Percentiles rank a stretch among this genome's conserved stretches.
These are phyloP conservation scores for Albizia julibrissin DNA, from an alignment of 306 rosid genomes.

Conservation along the genomic window DNA sequence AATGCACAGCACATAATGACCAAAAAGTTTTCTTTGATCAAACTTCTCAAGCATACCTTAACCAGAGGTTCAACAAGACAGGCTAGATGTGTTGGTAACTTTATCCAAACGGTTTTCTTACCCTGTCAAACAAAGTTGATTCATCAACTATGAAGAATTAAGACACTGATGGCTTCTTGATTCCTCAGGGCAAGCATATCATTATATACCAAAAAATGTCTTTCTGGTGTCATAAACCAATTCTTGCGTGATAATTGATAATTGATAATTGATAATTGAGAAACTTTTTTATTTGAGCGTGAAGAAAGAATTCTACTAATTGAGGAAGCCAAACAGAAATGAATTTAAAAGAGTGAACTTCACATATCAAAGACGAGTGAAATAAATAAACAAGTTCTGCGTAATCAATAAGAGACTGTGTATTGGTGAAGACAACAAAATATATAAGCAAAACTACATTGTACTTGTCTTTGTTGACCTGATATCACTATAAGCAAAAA, in stretches of 20 bases:
- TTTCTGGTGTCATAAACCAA: background rate
- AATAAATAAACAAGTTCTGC: constrained; percentile 5
- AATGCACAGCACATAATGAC: background rate
- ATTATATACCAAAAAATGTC: background rate
- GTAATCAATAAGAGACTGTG: background rate
- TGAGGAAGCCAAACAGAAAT: background rate
- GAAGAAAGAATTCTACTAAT: background rate
- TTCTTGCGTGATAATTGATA: background rate
- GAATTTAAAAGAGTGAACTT: background rate
- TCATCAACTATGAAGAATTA: background rate
- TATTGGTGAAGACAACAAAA: background rate
- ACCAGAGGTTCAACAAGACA: constrained; percentile 65
- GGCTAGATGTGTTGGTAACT: constrained; percentile 62
- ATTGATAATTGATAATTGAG: constrained; percentile 1
- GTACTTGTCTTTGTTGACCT: background rate
- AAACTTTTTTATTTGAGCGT: background rate
- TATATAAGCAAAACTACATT: background rate
- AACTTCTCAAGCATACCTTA: constrained; percentile 49
- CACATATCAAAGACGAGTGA: background rate
- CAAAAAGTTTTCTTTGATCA: background rate
- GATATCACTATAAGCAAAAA: background rate
- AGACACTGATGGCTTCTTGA: constrained; percentile 4
- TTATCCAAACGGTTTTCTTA: constrained; percentile 75
- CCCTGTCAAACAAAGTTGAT: constrained; percentile 49
- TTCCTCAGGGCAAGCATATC: constrained; percentile 25